These are phyloP conservation scores for Tuctoria greenei DNA, from an alignment of 176 grass and related monocot genomes.

Conservation along the genomic window DNA sequence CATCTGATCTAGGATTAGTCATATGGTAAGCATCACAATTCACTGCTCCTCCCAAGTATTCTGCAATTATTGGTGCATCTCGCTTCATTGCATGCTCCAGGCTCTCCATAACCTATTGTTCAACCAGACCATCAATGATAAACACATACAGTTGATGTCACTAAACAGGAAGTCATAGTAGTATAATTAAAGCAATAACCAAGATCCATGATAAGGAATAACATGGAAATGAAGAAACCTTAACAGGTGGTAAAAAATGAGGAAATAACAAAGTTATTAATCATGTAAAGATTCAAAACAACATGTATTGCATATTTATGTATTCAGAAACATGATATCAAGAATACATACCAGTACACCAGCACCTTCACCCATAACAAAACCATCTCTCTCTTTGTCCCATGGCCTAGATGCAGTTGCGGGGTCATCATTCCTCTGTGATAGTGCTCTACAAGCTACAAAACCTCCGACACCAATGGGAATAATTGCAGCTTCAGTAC, in stretches of 20 bases:
- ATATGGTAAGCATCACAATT: slow-evolving; percentile 78
- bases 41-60: slow-evolving; percentile 63
- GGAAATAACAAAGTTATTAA: not conserved
- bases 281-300: not conserved
- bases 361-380: slow-evolving; percentile 84
- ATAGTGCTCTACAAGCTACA: slow-evolving; percentile 69
- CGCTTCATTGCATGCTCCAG: slow-evolving; percentile 69
- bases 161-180: not conserved
- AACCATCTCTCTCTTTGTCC: slow-evolving; percentile 65
- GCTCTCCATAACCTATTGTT: slow-evolving; percentile 63
- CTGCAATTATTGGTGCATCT: slow-evolving; percentile 57
- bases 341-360: slow-evolving; percentile 50
- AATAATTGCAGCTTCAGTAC: slow-evolving; percentile 66
- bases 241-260: not conserved
- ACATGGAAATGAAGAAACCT: not conserved
- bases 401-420: slow-evolving; percentile 63
- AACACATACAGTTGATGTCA: slow-evolving; percentile 2
- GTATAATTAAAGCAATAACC: not conserved
- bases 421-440: slow-evolving; percentile 62
- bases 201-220: not conserved
- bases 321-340: not conserved
- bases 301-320: not conserved
- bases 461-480: slow-evolving; percentile 65
- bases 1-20: slow-evolving; percentile 67
- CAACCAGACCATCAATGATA: not conserved